These are phyloP conservation scores for Solidago caesia DNA, from an alignment of 129 eudicot species.

Conservation along the genomic window DNA sequence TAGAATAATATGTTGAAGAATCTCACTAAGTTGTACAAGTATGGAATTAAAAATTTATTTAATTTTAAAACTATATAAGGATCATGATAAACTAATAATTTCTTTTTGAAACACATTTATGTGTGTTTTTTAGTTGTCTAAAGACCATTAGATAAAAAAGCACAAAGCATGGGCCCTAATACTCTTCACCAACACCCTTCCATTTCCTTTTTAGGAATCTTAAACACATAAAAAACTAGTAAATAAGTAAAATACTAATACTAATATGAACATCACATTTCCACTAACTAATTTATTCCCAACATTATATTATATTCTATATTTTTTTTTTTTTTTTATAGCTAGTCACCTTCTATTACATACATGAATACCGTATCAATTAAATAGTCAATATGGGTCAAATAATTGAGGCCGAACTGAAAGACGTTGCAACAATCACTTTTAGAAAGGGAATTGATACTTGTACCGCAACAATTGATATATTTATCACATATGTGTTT, in stretches of 20 bases:
- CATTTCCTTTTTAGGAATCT: conserved; percentile 39
- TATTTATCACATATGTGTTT: no score
- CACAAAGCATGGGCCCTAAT: conserved; percentile 46
- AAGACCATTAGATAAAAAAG: conserved; percentile 56
- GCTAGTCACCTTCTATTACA: background rate
- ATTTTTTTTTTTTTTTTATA: conserved; percentile 5
- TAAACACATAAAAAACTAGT: conserved; percentile 21
- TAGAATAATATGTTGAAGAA: background rate
- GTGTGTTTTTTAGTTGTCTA: conserved; percentile 20
- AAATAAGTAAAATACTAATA: conserved; percentile 20
- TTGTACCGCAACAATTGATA: no score
- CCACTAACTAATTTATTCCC: conserved; percentile 31
- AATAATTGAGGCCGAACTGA: background rate
- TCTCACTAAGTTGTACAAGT: background rate
- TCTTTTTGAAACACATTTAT: background rate
- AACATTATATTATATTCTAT: conserved; percentile 18
- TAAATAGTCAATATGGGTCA: conserved; percentile 7
- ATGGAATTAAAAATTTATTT: background rate
- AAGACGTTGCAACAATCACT: no score
- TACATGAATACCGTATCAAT: background rate
- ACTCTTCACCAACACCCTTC: conserved; percentile 38
- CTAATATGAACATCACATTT: conserved; percentile 31
- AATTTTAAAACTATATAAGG: background rate
- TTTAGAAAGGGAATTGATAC: no score
- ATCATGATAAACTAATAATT: conserved; percentile 15